These are phyloP conservation scores for Chaetomium tenue DNA, from an alignment of 495 filamentous ascomycete species.

Conservation along the genomic window DNA sequence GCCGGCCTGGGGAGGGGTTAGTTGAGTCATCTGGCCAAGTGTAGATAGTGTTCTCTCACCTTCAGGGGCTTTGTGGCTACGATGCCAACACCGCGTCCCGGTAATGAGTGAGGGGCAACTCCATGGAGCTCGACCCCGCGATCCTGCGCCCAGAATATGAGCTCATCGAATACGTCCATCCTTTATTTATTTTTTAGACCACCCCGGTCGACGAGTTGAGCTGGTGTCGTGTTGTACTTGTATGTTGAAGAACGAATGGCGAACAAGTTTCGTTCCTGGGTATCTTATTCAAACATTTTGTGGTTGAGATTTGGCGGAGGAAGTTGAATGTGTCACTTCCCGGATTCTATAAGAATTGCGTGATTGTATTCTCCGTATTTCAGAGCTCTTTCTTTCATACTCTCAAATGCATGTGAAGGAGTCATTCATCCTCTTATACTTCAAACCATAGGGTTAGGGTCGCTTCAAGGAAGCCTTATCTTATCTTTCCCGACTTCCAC, in stretches of 20 bases:
- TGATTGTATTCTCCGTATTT: neutral
- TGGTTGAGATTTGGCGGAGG: too few species aligned
- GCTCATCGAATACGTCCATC: slow-evolving; percentile 47
- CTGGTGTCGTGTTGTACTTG: neutral
- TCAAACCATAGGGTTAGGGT: slow-evolving; percentile 12
- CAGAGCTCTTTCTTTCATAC: neutral
- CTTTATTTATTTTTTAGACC: too few species aligned
- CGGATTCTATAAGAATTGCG: neutral
- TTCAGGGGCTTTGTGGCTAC: slow-evolving; percentile 63
- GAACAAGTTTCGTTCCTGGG: too few species aligned
- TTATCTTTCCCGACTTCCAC: slow-evolving; percentile 11
- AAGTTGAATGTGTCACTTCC: too few species aligned
- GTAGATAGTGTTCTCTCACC: slow-evolving; percentile 40
- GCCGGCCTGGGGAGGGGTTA: slow-evolving; percentile 41
- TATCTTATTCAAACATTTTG: too few species aligned
- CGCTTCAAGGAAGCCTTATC: neutral
- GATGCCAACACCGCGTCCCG: slow-evolving; percentile 70
- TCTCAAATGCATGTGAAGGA: neutral
- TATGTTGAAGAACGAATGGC: too few species aligned
- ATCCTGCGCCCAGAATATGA: slow-evolving; percentile 61
- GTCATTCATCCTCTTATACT: neutral
- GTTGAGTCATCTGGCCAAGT: neutral
- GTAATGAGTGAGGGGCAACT: slow-evolving; percentile 57
- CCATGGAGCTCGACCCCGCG: slow-evolving; percentile 59
- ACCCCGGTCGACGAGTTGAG: too few species aligned